phyloP scores from a whole-genome alignment of 2,329 filamentous ascomycete genomes.

The Fusarium domesticum region DNA sequence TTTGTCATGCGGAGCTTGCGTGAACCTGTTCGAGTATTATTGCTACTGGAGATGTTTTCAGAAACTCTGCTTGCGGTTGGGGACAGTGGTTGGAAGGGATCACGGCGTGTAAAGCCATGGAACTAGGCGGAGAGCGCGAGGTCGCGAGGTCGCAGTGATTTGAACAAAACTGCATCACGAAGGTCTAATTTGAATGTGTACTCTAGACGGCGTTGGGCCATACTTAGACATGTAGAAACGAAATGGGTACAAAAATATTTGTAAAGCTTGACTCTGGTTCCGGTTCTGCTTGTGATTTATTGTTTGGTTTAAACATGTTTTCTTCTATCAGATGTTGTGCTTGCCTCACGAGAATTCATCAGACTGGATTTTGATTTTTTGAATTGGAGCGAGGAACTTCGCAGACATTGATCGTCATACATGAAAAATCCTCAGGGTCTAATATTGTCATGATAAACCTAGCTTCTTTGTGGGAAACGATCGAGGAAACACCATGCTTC shows the following conservation, averaged over 20 bases:
- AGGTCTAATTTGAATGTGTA: constrained; percentile 42
- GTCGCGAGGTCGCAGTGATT: constrained; percentile 34
- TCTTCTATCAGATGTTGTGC: too few species aligned
- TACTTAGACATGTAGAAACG: constrained; percentile 40
- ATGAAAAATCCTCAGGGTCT: constrained; percentile 2
- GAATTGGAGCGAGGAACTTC: neutral
- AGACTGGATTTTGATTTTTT: neutral
- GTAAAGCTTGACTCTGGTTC: constrained; percentile 3
- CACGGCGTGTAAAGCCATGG: constrained; percentile 38
- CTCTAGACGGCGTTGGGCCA: constrained; percentile 41
- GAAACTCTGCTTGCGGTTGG: constrained; percentile 28
- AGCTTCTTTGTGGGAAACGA: neutral
- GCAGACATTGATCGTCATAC: constrained; percentile 1
- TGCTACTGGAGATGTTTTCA: constrained; percentile 34
- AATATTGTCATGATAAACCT: constrained; percentile 3
- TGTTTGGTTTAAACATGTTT: neutral
- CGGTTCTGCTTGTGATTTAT: too few species aligned
- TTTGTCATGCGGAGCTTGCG: constrained; percentile 27
- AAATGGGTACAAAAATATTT: constrained; percentile 28
- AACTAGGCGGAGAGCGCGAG: constrained; percentile 39
- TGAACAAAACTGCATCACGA: constrained; percentile 35
- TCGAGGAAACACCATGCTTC: neutral
- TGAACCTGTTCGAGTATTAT: constrained; percentile 21
- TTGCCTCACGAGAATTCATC: too few species aligned
- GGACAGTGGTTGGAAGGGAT: constrained; percentile 23